Conservation (phyloP, 1,284 basidiomycete species). For the Veloboletus limbatus region DNA sequence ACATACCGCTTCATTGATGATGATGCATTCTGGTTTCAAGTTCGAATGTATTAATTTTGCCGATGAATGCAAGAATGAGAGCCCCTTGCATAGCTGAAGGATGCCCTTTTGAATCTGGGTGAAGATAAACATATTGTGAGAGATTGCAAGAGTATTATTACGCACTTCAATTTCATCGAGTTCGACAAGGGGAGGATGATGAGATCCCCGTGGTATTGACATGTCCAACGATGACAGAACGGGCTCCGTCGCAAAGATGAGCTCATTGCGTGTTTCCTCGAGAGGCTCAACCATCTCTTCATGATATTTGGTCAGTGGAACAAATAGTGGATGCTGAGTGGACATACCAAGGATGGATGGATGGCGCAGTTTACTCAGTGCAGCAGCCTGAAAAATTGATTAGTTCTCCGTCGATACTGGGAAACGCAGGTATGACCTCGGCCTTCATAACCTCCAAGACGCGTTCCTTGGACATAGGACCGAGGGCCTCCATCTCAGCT, state of each 20-base stretch:
- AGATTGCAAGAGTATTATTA: conserved; percentile 16
- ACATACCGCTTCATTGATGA: conserved; percentile 85
- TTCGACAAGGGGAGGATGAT: conserved; percentile 59
- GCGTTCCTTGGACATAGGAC: conserved; percentile 61
- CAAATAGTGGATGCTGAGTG: background rate
- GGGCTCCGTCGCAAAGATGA: conserved; percentile 93
- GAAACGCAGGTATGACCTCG: conserved; percentile 57
- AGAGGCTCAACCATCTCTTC: conserved; percentile 97
- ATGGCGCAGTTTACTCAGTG: conserved; percentile 84
- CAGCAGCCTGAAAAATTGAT: conserved; percentile 62
- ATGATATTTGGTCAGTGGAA: conserved; percentile 12
- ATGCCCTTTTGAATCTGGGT: conserved; percentile 95
- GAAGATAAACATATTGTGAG: conserved; percentile 9
- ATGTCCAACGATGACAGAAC: conserved; percentile 76
- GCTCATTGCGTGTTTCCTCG: conserved; percentile 86
- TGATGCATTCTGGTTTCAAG: conserved; percentile 78
- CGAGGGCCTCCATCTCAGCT: conserved; percentile 69
- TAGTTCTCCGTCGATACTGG: conserved; percentile 2
- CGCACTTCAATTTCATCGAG: conserved; percentile 88
- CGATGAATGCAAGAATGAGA: conserved; percentile 90
- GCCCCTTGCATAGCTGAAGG: conserved; percentile 89
- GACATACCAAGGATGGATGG: conserved; percentile 84
- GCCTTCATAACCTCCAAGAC: conserved; percentile 82
- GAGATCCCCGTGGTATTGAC: conserved; percentile 64
- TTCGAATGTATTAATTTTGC: conserved; percentile 93